These are phyloP conservation scores for Alternaria ethzedia DNA, from an alignment of 2,329 filamentous ascomycete species.

Conservation along the genomic window DNA sequence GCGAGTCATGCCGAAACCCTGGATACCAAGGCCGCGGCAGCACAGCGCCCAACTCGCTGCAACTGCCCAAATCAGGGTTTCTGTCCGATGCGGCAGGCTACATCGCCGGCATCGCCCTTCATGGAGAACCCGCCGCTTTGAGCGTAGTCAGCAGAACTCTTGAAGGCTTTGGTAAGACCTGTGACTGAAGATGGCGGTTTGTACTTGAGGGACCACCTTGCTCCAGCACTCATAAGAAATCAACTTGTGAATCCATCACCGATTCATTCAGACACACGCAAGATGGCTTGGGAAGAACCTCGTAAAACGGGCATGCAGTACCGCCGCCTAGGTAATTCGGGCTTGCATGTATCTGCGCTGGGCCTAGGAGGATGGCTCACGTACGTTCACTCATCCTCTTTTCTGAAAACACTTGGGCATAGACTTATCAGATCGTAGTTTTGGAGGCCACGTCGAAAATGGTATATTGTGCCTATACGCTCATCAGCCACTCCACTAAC, in stretches of 20 bases:
- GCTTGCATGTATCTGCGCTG: conserved; percentile 75
- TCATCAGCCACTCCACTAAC: neutral
- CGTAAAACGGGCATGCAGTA: conserved; percentile 59
- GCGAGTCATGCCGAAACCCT: neutral
- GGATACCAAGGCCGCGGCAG: neutral
- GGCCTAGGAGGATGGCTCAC: conserved; percentile 70
- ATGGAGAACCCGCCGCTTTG: neutral
- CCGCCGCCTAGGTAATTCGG: conserved; percentile 73
- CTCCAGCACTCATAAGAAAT: neutral
- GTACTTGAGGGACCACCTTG: neutral
- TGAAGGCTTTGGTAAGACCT: neutral
- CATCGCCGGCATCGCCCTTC: neutral
- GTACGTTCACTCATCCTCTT: conserved; percentile 53
- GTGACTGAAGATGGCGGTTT: neutral
- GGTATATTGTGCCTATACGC: conserved; percentile 48
- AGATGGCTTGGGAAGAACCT: conserved; percentile 42
- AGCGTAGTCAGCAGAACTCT: neutral
- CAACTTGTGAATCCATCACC: neutral
- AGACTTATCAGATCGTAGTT: conserved; percentile 15
- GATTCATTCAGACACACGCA: neutral
- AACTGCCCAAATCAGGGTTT: neutral
- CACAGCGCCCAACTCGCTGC: neutral
- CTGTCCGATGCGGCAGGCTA: neutral
- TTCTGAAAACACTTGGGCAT: neutral
- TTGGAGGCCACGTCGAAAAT: conserved; percentile 72